Evolutionary conservation across 2,329 filamentous ascomycete genomes (phyloP).

Genomic region (Talaromyces atroroseus): DNA sequence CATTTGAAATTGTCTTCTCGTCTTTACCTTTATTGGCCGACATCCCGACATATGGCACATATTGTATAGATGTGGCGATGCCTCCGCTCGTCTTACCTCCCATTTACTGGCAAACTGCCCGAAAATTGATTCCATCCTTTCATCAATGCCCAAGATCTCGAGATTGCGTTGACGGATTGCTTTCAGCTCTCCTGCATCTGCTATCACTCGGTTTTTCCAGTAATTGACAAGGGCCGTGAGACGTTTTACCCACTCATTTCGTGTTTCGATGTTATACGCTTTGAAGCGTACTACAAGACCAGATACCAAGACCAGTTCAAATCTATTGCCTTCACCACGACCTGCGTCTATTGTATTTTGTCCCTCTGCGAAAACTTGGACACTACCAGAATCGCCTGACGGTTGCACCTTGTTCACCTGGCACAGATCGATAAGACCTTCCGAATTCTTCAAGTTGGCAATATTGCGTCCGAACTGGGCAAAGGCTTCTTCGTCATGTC

Average conservation of each 20-base stretch:
- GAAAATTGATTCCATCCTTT: slow-evolving; percentile 59
- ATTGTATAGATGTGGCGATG: slow-evolving; percentile 62
- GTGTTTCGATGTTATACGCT: slow-evolving; percentile 52
- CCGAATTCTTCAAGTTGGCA: slow-evolving; percentile 53
- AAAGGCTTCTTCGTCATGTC: slow-evolving; percentile 54
- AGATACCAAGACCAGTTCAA: slow-evolving; percentile 59
- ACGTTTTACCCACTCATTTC: slow-evolving; percentile 58
- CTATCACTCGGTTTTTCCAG: slow-evolving; percentile 54
- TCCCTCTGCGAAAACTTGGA: neutral
- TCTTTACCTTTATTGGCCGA: slow-evolving; percentile 51
- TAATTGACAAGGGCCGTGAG: slow-evolving; percentile 54
- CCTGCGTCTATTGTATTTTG: slow-evolving; percentile 3
- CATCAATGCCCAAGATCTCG: slow-evolving; percentile 56
- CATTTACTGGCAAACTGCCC: slow-evolving; percentile 63
- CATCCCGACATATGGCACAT: slow-evolving; percentile 61
- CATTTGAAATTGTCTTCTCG: neutral
- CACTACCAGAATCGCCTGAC: neutral
- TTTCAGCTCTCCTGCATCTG: slow-evolving; percentile 55
- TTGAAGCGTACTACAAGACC: slow-evolving; percentile 57
- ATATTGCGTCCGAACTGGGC: slow-evolving; percentile 55
- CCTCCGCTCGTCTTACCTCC: slow-evolving; percentile 60
- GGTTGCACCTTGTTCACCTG: slow-evolving; percentile 54
- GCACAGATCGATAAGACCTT: slow-evolving; percentile 60
- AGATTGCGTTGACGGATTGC: slow-evolving; percentile 54
- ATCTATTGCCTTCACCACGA: slow-evolving; percentile 51